A percentile compares a stretch with the other conserved stretches of the same genome.
Conservation (phyloP, 1,139 yeast species). For the Diutina sp. region DNA sequence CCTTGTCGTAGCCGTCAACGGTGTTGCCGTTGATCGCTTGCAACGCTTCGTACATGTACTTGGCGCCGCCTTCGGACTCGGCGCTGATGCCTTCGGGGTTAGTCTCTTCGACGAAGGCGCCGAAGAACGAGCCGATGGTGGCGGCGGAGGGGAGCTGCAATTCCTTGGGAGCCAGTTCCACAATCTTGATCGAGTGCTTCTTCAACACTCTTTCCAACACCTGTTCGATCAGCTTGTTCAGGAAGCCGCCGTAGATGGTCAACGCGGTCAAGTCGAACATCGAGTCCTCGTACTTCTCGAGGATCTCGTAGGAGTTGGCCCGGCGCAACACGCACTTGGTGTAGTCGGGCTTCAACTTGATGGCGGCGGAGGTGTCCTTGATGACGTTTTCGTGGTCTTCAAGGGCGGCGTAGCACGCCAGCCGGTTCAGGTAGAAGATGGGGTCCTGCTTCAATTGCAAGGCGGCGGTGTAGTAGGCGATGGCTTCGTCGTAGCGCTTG, state of each 20-base stretch:
- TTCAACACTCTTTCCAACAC: constrained; percentile 81
- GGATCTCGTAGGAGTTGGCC: constrained; percentile 76
- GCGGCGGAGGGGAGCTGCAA: constrained; percentile 74
- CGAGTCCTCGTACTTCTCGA: constrained; percentile 72
- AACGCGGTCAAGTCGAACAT: constrained; percentile 85
- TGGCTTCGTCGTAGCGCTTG: constrained; percentile 60
- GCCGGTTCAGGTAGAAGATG: constrained; percentile 83
- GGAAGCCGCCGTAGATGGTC: constrained; percentile 66
- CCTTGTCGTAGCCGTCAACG: constrained; percentile 59
- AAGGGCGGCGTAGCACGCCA: constrained; percentile 86
- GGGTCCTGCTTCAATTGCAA: constrained; percentile 68
- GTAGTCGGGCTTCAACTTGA: constrained; percentile 78
- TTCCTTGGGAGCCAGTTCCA: constrained; percentile 43
- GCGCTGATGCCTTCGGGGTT: constrained; percentile 39
- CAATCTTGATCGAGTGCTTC: constrained; percentile 58
- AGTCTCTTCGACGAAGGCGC: constrained; percentile 44
- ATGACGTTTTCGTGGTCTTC: constrained; percentile 72
- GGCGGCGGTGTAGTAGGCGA: constrained; percentile 68
- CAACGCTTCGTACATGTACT: constrained; percentile 57
- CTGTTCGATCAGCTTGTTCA: constrained; percentile 65
- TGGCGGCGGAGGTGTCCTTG: constrained; percentile 78
- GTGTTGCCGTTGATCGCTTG: constrained; percentile 51
- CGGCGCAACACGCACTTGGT: constrained; percentile 62
- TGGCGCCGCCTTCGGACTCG: constrained; percentile 33
- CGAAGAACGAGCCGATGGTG: constrained; percentile 75